Percentiles rank a stretch among this genome's conserved stretches.
phyloP scores from a whole-genome alignment of 345 rosid genomes.

The Linum usitatissimum region DNA sequence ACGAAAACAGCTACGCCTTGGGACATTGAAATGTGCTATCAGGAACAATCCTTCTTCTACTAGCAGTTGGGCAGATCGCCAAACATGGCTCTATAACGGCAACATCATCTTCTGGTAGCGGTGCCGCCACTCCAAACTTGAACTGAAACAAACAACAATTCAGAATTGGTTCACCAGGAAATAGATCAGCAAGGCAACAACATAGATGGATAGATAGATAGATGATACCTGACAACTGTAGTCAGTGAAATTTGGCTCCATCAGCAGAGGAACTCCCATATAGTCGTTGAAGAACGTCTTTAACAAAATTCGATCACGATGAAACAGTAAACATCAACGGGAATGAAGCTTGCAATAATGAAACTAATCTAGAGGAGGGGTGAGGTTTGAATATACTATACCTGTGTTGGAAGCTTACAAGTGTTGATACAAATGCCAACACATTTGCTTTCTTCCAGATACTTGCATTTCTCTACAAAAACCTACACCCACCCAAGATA shows the following conservation, averaged over 20 bases:
- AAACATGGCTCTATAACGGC: conserved; percentile 62
- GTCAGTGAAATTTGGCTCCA: conserved; percentile 88
- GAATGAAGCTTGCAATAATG: not conserved
- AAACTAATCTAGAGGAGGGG: not conserved
- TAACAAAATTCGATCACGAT: conserved; percentile 11
- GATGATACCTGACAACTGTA: conserved; percentile 71
- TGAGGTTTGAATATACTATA: conserved; percentile 10
- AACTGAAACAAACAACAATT: conserved; percentile 38
- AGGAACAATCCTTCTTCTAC: conserved; percentile 22
- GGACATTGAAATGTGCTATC: conserved; percentile 37
- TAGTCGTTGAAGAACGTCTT: conserved; percentile 65
- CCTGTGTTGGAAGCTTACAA: conserved; percentile 96
- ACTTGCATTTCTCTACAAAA: conserved; percentile 80
- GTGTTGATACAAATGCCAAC: conserved; percentile 76
- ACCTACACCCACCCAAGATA: conserved; percentile 31
- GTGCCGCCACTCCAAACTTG: conserved; percentile 68
- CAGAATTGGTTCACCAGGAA: not conserved
- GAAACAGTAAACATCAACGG: not conserved
- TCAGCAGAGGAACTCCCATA: conserved; percentile 75
- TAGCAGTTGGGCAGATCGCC: conserved; percentile 58
- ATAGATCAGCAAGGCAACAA: not conserved
- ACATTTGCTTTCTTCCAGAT: conserved; percentile 89
- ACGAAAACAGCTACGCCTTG: conserved; percentile 25
- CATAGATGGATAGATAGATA: no score
- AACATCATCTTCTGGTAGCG: conserved; percentile 41